Percentiles rank a stretch among this genome's conserved stretches.
phyloP scores from a whole-genome alignment of 345 rosid species.

The Citrus glauca region DNA sequence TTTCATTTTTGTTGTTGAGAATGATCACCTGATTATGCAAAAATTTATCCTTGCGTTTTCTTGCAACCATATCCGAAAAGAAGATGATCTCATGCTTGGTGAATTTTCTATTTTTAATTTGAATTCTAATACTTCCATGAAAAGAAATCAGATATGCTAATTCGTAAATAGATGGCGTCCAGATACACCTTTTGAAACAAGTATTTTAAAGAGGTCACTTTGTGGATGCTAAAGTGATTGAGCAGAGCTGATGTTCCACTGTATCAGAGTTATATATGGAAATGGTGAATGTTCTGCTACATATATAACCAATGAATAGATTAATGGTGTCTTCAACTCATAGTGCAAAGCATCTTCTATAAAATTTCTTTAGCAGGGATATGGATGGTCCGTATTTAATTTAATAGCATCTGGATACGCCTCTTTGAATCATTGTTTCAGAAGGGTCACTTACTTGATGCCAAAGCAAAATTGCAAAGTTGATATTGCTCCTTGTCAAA shows the following conservation, averaged over 20 bases:
- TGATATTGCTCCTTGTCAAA: constrained; percentile 53
- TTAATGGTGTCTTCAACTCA: not conserved
- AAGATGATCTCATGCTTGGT: not conserved
- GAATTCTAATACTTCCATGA: not conserved
- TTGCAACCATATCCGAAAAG: not conserved
- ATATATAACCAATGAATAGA: not conserved
- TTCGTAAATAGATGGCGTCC: constrained; percentile 16
- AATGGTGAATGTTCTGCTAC: constrained; percentile 26
- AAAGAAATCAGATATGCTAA: not conserved
- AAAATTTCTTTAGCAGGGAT: not conserved
- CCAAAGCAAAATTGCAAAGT: constrained; percentile 57
- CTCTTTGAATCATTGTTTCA: constrained; percentile 64
- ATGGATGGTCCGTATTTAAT: not conserved
- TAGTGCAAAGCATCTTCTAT: not conserved
- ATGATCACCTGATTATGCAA: not conserved
- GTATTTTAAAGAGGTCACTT: constrained; percentile 25
- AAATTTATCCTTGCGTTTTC: not conserved
- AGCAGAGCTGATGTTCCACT: constrained; percentile 32
- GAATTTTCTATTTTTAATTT: not conserved
- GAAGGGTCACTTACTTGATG: constrained; percentile 81
- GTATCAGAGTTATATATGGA: constrained; percentile 25
- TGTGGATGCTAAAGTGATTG: constrained; percentile 31
- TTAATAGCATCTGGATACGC: constrained; percentile 74
- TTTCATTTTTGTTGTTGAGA: not conserved
- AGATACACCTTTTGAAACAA: constrained; percentile 23